phyloP scores from a whole-genome alignment of 2,329 filamentous ascomycete genomes.

The Fusarium stilboides region DNA sequence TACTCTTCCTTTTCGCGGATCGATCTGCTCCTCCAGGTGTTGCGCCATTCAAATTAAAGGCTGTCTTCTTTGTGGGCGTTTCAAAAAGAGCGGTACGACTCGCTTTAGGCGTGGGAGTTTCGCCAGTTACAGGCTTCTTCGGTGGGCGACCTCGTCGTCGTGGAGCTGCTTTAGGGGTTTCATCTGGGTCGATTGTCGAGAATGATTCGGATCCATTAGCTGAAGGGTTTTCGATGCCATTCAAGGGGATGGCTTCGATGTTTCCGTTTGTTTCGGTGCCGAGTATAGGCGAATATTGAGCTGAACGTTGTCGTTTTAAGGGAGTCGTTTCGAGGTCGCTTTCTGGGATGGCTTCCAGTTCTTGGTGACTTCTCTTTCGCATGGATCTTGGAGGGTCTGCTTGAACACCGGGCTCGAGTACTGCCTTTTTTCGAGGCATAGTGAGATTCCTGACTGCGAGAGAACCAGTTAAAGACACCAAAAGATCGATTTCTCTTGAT shows the following conservation, averaged over 20 bases:
- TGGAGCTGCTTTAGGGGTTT: constrained; percentile 54
- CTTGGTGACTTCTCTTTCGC: constrained; percentile 48
- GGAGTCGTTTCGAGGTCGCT: constrained; percentile 51
- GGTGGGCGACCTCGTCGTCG: constrained; percentile 56
- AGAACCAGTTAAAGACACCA: not conserved
- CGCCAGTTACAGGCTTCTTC: constrained; percentile 51
- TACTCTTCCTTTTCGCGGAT: constrained; percentile 90
- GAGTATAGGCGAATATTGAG: constrained; percentile 19
- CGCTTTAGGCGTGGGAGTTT: constrained; percentile 58
- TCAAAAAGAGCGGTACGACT: constrained; percentile 52
- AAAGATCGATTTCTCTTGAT: constrained; percentile 1
- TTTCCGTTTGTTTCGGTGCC: constrained; percentile 29
- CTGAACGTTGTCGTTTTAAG: constrained; percentile 53
- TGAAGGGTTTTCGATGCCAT: constrained; percentile 12
- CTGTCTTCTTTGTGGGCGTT: constrained; percentile 58
- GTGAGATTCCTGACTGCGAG: not conserved
- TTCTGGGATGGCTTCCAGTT: constrained; percentile 49
- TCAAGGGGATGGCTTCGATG: constrained; percentile 42
- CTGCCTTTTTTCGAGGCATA: constrained; percentile 45
- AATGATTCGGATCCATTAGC: constrained; percentile 31
- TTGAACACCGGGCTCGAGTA: constrained; percentile 28
- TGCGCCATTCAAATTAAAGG: constrained; percentile 53
- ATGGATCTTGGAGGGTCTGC: constrained; percentile 33
- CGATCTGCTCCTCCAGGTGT: constrained; percentile 84
- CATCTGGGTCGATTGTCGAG: constrained; percentile 41